Percentiles rank a stretch among this genome's conserved stretches.
Conservation (phyloP, 306 rosid genomes). For the Castanea crenata region DNA sequence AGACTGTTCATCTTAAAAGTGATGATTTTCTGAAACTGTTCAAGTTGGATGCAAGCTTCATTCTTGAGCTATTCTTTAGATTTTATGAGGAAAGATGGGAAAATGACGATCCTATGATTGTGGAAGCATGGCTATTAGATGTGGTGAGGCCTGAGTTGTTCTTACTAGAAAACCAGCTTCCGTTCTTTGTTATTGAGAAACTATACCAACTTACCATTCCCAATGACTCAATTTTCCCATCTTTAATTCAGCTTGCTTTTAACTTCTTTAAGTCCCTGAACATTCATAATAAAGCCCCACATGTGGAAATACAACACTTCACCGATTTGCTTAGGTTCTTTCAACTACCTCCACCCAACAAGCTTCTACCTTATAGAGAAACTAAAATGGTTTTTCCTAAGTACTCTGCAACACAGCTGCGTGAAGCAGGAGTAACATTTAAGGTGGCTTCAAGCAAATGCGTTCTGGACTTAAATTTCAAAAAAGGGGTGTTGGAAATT, state of each 20-base stretch:
- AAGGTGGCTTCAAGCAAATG: not conserved
- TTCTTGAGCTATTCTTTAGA: constrained; percentile 24
- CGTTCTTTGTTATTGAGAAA: constrained; percentile 11
- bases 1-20: not conserved
- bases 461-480: constrained; percentile 24
- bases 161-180: constrained; percentile 29
- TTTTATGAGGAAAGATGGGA: not conserved
- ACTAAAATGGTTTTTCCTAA: no score
- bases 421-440: constrained; percentile 34
- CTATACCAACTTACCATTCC: constrained; percentile 7
- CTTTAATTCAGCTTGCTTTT: constrained; percentile 23
- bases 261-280: constrained; percentile 16
- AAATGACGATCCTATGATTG: not conserved
- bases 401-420: no score
- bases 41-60: constrained; percentile 22
- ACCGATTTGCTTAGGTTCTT: constrained; percentile 31
- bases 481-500: constrained; percentile 25
- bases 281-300: not conserved
- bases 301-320: no score
- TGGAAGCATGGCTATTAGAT: no score
- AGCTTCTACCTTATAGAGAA: no score
- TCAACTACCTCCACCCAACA: constrained; percentile 15
- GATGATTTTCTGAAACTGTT: constrained; percentile 22
- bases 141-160: constrained; percentile 11
- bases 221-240: not conserved